These are phyloP conservation scores for Cornus controversa DNA, from an alignment of 148 eudicot genomes.

Conservation along the genomic window DNA sequence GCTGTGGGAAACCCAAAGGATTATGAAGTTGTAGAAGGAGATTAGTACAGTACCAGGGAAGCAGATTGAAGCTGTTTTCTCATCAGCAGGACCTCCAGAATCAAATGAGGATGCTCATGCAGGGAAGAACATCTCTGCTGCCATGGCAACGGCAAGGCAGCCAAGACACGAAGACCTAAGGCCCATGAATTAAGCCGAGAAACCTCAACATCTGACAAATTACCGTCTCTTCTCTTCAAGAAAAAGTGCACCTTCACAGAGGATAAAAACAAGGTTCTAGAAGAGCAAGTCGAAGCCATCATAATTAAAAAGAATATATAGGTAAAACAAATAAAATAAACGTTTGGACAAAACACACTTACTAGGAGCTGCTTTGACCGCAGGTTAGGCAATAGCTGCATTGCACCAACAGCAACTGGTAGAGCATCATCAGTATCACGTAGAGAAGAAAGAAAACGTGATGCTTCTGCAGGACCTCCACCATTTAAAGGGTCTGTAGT, in stretches of 20 bases:
- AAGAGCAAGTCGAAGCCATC: neutral
- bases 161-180: constrained; percentile 92
- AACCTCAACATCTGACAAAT: constrained; percentile 78
- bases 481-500: constrained; percentile 95
- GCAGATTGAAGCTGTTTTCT: constrained; percentile 97
- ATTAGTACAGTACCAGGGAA: constrained; percentile 56
- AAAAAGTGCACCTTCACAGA: constrained; percentile 87
- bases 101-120: constrained; percentile 96
- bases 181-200: constrained; percentile 95
- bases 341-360: constrained; percentile 19
- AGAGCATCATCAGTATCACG: constrained; percentile 92
- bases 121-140: constrained; percentile 97
- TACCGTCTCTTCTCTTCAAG: constrained; percentile 90
- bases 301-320: neutral
- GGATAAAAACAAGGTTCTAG: neutral
- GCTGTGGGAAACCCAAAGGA: neutral
- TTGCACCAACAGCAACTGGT: constrained; percentile 96
- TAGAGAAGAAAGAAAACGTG: constrained; percentile 93
- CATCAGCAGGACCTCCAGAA: constrained; percentile 94
- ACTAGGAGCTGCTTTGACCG: constrained; percentile 98
- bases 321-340: constrained; percentile 1
- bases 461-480: constrained; percentile 99
- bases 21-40: constrained; percentile 7
- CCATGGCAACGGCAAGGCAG: constrained; percentile 95
- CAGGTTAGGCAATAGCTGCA: constrained; percentile 95